Evolutionary conservation across 768 basidiomycete species (phyloP), one percentile per base, ranked within the genome.

Genomic region (Rickenella mellea): DNA sequence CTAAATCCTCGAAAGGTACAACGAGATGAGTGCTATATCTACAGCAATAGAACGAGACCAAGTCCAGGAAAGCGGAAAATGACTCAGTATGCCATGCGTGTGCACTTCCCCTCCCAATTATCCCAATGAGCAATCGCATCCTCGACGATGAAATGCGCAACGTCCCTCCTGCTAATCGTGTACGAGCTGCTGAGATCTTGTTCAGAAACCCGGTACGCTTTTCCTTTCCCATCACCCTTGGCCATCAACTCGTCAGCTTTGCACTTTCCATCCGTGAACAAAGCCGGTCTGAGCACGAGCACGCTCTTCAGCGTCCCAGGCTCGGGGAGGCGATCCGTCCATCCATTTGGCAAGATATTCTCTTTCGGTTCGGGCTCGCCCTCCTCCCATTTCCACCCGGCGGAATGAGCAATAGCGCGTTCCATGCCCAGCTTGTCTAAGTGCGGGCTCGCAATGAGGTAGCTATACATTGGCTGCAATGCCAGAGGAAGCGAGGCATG

Each of bases 371-470:
- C 57, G 5, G 21, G 20, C 36, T 74, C 71, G n/a, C 64, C 63
- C 10, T 64, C 51, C 0, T 48, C 51, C 79, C 80, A 82, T 1
- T 54, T 22, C 68, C 68, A 67, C 1, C 74, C 80, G 0, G 71
- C 63, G 44, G 62, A 60, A 44, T 80, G 65, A 1, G 66, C 58
- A 4, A 74, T 38, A 2, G 70, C 55, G 22, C 71, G 63, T 57
- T 87, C 83, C 25, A 62, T 57, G 6, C 74, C 80, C 33, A 74
- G 31, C 57, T 85, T 86, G 57, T 85, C 82, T 22, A 52, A 62
- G 53, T 78, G 79, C 4, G 78, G 73, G 2, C 26, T 45, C 4
- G 55, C 30, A 31, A 81, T 57, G 21, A 74, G 36, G 47, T 61
- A 66, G 4, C 53, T 45, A 54, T 81, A 82, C 0, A 84, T 0